Evolutionary conservation across 306 rosid species (phyloP).

Genomic region (Cucumis cinereus): DNA sequence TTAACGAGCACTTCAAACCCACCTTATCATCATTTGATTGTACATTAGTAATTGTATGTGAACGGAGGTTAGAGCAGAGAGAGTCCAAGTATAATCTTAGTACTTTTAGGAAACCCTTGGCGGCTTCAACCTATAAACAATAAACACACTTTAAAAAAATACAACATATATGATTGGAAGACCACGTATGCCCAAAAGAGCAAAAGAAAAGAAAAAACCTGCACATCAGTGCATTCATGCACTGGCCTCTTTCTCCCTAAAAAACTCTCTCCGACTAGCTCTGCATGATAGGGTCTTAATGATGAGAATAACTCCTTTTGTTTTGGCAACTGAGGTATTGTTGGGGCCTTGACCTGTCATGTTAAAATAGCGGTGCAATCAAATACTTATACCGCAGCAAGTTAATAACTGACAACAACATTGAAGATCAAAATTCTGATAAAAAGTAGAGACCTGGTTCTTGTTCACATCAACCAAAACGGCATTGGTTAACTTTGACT

Average conservation of each 20-base stretch:
- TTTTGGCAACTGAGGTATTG: conserved; percentile 71
- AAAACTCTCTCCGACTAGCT: conserved; percentile 93
- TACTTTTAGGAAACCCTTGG: conserved; percentile 62
- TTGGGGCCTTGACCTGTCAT: conserved; percentile 62
- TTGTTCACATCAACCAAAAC: conserved; percentile 65
- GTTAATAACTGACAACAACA: background rate
- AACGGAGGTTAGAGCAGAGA: conserved; percentile 77
- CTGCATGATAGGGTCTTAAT: conserved; percentile 69
- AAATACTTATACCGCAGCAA: background rate
- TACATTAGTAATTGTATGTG: conserved; percentile 95
- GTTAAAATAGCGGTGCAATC: background rate
- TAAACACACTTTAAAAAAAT: background rate
- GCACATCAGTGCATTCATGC: conserved; percentile 75
- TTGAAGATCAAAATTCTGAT: conserved; percentile 2
- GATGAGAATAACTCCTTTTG: conserved; percentile 60
- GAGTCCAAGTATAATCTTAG: conserved; percentile 83
- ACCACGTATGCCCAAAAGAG: background rate
- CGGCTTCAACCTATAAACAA: conserved; percentile 60
- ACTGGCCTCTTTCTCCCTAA: conserved; percentile 80
- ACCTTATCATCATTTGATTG: conserved; percentile 99
- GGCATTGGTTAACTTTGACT: conserved; percentile 59
- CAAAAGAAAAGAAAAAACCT: conserved; percentile 36
- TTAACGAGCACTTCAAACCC: conserved; percentile 10
- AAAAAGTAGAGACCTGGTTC: conserved; percentile 55
- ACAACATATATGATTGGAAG: background rate